Conservation (phyloP, 306 rosid species). For the Clitoria ternatea region DNA sequence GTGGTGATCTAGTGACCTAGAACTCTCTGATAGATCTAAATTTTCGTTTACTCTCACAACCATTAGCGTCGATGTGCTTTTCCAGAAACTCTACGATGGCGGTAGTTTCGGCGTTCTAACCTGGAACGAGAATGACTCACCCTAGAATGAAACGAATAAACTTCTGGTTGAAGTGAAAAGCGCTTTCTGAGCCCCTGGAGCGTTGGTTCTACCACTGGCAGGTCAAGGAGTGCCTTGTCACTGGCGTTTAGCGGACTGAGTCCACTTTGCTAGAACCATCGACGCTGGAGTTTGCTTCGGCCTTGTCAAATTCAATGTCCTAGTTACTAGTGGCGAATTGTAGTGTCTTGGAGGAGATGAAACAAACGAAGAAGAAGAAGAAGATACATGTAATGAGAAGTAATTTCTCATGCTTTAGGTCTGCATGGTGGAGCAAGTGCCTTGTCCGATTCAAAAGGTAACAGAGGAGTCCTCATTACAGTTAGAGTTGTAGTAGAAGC, state of each 20-base stretch:
- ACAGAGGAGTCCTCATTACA: constrained; percentile 57
- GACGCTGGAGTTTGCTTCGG: constrained; percentile 22
- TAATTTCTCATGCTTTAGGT: constrained; percentile 62
- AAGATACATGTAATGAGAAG: constrained; percentile 78
- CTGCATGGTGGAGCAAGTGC: constrained; percentile 53
- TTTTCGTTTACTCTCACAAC: constrained; percentile 32
- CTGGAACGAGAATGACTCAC: constrained; percentile 80
- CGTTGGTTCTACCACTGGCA: constrained; percentile 25
- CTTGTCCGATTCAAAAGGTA: constrained; percentile 84
- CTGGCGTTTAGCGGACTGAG: constrained; percentile 58
- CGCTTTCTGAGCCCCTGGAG: constrained; percentile 68
- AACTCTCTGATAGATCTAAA: constrained; percentile 50
- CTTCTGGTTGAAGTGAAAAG: constrained; percentile 80
- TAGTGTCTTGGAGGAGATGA: constrained; percentile 50
- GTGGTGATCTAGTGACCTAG: constrained; percentile 62
- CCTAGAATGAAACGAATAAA: constrained; percentile 88
- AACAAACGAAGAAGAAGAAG: constrained; percentile 38
- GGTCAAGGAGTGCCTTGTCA: constrained; percentile 55
- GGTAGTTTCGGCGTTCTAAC: constrained; percentile 66
- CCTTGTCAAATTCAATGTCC: constrained; percentile 35
- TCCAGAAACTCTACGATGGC: constrained; percentile 54
- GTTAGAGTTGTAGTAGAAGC: constrained; percentile 48
- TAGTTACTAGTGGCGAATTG: constrained; percentile 57
- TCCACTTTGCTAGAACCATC: constrained; percentile 38
- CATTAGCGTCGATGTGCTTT: constrained; percentile 35